Evolutionary conservation across 2,329 filamentous ascomycete genomes (phyloP), one percentile per base, ranked within the genome.

Genomic region (Metarhizium brunneum): DNA sequence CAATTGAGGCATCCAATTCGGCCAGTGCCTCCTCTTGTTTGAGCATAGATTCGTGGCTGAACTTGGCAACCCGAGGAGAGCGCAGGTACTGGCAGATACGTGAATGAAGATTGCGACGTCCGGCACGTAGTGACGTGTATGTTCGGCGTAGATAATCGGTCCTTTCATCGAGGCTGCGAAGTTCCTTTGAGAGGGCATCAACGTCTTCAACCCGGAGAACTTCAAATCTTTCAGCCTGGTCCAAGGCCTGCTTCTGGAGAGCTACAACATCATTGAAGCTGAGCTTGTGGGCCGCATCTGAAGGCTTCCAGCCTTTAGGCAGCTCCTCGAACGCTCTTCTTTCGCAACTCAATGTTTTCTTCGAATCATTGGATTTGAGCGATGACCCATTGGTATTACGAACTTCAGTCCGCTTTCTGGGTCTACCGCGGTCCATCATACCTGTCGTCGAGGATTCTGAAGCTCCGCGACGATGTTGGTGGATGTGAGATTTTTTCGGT

Each of bases 11-110:
- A 65, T 92, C 88, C 6, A 92, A 79, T 67, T 91, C 88, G 1
- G 84, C 82, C 11, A 92, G 76, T 1, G 87, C 86, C 69, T 92
- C 88, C 68, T 92, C 88, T 66, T 92, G 88, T 72, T 87, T 88
- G 47, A 92, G 76, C 68, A 92, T 82, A 20, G 84, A 84, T 58
- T 91, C 87, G 59, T 85, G 80, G 60, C 84, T 89, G 67, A 91
- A 90, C 60, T 82, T 85, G 55, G 85, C 82, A 5, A 82, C 80
- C 36, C 86, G 82, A 8, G 86, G 84, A 18, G 85, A 86, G 52
- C 86, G 85, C 10, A 92, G 79, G 64, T 90, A 90, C 54, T 86
- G 83, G 69, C 89, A 88, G 71, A 92, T 90, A 48, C 88, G 82
- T 7, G 81, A 80, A 65, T 92, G 88, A 4, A 92, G 79, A 65